Percentiles rank a stretch among this genome's conserved stretches.
Conservation (phyloP, 1,284 basidiomycete genomes). For the Pholiota adiposa region DNA sequence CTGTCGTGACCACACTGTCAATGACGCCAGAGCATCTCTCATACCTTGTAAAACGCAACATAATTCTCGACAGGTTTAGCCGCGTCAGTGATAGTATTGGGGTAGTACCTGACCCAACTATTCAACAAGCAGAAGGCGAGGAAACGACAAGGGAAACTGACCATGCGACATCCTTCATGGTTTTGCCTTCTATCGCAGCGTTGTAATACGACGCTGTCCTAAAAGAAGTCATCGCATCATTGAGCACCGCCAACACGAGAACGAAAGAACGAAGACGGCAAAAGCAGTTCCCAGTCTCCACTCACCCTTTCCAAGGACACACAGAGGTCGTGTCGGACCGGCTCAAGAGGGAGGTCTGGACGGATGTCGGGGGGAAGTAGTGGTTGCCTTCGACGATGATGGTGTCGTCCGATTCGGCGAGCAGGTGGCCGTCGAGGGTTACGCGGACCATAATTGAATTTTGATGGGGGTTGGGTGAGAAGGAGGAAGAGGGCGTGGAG, state of each 20-base stretch:
- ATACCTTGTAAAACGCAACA: constrained; percentile 70
- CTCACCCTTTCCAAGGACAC: constrained; percentile 72
- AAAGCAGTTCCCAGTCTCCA: too few relatives aligned
- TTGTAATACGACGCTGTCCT: constrained; percentile 69
- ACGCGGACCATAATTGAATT: constrained; percentile 39
- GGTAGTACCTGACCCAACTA: constrained; percentile 57
- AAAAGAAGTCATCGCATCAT: constrained; percentile 7
- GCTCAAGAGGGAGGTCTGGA: constrained; percentile 47
- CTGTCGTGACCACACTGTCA: too few relatives aligned
- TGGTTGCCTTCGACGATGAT: constrained; percentile 65
- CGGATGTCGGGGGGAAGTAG: constrained; percentile 64
- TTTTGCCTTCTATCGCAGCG: constrained; percentile 49
- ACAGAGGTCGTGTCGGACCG: constrained; percentile 55
- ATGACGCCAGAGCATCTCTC: too few relatives aligned
- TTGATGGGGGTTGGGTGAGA: background rate
- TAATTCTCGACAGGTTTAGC: constrained; percentile 62
- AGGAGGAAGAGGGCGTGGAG: too few relatives aligned
- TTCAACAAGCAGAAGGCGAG: background rate
- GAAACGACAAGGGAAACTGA: constrained; percentile 31
- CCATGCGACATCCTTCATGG: constrained; percentile 65
- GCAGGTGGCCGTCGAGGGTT: constrained; percentile 49
- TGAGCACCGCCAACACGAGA: background rate
- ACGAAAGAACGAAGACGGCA: background rate
- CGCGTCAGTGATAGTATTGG: constrained; percentile 48
- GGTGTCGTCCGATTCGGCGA: constrained; percentile 61